phyloP scores from a whole-genome alignment of 257 asterid genomes.

The Ballota nigra region DNA sequence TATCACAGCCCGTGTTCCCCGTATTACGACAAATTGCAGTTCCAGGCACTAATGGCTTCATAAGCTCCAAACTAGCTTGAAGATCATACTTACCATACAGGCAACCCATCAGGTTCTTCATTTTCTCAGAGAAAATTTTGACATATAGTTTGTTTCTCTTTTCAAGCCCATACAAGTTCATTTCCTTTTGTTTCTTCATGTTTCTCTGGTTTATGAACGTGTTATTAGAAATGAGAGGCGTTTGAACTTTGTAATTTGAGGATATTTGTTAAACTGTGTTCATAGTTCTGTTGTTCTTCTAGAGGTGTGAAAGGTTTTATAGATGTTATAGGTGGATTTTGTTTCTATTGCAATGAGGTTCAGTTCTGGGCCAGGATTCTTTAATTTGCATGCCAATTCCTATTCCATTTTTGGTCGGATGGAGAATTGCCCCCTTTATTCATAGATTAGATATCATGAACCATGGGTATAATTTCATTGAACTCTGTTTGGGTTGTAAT shows the following conservation, averaged over 20 bases:
- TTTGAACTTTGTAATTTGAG: constrained; percentile 31
- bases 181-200: neutral
- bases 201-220: neutral
- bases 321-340: neutral
- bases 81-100: neutral
- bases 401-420: neutral
- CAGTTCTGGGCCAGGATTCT: neutral
- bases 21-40: constrained; percentile 46
- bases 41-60: constrained; percentile 48
- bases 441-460: neutral
- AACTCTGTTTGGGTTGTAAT: neutral
- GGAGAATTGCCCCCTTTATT: neutral
- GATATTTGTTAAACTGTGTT: constrained; percentile 10
- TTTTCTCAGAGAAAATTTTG: constrained; percentile 29
- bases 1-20: constrained; percentile 50
- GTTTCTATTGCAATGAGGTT: neutral
- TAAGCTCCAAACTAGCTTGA: constrained; percentile 49
- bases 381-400: neutral
- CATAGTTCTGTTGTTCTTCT: constrained; percentile 13
- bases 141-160: constrained; percentile 19
- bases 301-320: neutral
- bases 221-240: constrained; percentile 18
- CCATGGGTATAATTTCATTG: neutral
- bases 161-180: constrained; percentile 18
- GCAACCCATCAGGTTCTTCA: constrained; percentile 17